Conservation (phyloP, 2,329 filamentous ascomycete genomes). For the Scedosporium dehoogii region DNA sequence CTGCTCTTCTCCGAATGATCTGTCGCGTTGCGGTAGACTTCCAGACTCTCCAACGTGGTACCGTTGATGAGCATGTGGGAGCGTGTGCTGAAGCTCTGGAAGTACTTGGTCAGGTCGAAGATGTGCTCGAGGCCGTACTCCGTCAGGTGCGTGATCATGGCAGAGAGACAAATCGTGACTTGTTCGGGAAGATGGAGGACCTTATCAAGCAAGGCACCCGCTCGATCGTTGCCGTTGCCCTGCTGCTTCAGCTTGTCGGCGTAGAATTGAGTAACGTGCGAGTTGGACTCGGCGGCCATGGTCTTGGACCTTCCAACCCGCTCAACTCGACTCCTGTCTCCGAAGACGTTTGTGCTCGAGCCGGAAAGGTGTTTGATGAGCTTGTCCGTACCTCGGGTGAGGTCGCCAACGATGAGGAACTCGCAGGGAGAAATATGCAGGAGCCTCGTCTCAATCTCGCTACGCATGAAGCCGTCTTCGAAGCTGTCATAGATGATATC, state of each 20-base stretch:
- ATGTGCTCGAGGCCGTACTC: conserved; percentile 94
- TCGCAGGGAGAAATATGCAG: conserved; percentile 94
- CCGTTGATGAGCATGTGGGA: conserved; percentile 96
- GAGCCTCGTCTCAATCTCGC: conserved; percentile 89
- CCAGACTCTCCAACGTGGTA: conserved; percentile 85
- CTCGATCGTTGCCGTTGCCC: conserved; percentile 41
- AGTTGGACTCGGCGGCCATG: conserved; percentile 74
- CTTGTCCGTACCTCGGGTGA: conserved; percentile 88
- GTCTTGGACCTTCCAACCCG: conserved; percentile 66
- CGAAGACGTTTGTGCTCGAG: conserved; percentile 84
- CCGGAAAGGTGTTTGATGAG: conserved; percentile 82
- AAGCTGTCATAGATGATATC: conserved; percentile 95
- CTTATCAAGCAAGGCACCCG: conserved; percentile 66
- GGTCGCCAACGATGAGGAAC: conserved; percentile 81
- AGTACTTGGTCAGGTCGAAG: conserved; percentile 93
- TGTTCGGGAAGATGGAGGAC: conserved; percentile 76
- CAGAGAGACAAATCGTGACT: conserved; percentile 84
- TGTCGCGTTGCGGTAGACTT: conserved; percentile 92
- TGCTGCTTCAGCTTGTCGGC: conserved; percentile 65
- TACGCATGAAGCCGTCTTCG: conserved; percentile 95
- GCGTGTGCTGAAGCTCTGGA: conserved; percentile 85
- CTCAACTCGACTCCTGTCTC: conserved; percentile 81
- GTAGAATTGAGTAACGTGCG: conserved; percentile 88
- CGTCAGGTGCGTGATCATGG: conserved; percentile 88
- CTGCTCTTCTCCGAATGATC: conserved; percentile 79